Evolutionary conservation across 768 basidiomycete genomes (phyloP).

Genomic region (Rhizopogon roseolus): DNA sequence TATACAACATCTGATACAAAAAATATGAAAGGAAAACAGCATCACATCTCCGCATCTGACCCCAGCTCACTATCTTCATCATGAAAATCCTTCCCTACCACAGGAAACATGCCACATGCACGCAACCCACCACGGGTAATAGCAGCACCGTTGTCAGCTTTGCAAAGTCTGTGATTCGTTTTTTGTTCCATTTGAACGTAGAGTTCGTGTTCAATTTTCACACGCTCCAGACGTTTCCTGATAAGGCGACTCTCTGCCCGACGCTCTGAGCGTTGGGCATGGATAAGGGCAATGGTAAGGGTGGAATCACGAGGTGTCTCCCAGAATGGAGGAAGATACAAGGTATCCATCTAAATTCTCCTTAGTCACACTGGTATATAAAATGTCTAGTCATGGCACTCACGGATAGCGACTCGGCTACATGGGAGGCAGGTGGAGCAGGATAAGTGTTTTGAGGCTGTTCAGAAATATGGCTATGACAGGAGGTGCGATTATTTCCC

Average conservation of each 20-base stretch:
- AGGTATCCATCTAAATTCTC: neutral
- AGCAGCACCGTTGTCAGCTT: conserved; percentile 4
- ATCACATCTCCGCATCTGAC: neutral
- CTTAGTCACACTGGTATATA: neutral
- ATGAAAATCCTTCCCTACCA: neutral
- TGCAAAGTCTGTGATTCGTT: neutral
- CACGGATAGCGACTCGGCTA: neutral
- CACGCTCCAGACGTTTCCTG: neutral
- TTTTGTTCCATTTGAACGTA: neutral
- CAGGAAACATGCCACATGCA: too few species aligned
- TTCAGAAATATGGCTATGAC: too few species aligned
- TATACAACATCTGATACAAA: too few species aligned
- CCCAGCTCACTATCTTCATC: neutral
- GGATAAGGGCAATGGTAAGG: neutral
- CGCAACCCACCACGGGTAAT: neutral
- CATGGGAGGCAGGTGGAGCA: neutral
- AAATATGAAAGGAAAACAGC: too few species aligned
- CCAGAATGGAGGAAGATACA: neutral
- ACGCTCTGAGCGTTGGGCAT: neutral
- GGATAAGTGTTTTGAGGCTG: neutral
- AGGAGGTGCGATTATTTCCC: too few species aligned
- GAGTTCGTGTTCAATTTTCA: conserved; percentile 5
- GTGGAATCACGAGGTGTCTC: neutral
- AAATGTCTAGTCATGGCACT: neutral
- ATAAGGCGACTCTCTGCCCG: neutral